A percentile compares a stretch with the other conserved stretches of the same genome.
phyloP scores from a whole-genome alignment of 129 eudicot genomes.

The Flaveria sonorensis region DNA sequence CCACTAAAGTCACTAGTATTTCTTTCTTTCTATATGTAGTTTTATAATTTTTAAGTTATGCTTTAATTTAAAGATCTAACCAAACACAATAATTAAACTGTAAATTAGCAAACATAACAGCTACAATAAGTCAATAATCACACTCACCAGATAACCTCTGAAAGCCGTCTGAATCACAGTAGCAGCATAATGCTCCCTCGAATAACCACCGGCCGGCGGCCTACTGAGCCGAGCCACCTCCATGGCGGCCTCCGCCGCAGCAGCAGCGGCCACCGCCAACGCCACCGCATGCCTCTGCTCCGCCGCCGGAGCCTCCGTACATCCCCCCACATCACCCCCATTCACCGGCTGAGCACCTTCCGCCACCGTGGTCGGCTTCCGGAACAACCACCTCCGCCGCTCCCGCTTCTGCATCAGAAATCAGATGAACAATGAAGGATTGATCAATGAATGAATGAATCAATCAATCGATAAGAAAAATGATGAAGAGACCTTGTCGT shows the following conservation, averaged over 20 bases:
- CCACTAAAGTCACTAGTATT: no score
- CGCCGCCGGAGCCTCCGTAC: conserved; percentile 16
- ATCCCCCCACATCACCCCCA: not conserved
- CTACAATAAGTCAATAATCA: no score
- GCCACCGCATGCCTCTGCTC: conserved; percentile 62
- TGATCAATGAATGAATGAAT: no score
- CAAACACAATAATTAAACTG: not conserved
- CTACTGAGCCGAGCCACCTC: conserved; percentile 55
- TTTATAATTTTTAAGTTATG: no score
- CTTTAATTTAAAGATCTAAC: not conserved
- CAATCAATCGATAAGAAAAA: no score
- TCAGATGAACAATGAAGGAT: no score
- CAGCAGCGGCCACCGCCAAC: conserved; percentile 54
- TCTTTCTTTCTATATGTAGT: no score
- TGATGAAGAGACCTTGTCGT: conserved; percentile 44
- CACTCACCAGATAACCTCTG: conserved; percentile 76
- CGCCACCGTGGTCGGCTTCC: conserved; percentile 41
- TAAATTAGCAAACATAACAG: not conserved
- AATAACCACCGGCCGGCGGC: conserved; percentile 27
- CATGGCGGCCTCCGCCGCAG: conserved; percentile 55
- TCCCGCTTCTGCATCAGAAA: conserved; percentile 51
- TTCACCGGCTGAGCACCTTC: conserved; percentile 27
- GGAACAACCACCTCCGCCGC: conserved; percentile 62
- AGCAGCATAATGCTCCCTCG: conserved; percentile 54
- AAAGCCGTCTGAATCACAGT: conserved; percentile 66